A percentile compares a stretch with the other conserved stretches of the same genome.
These are phyloP conservation scores for Solioccasus polychromus DNA, from an alignment of 768 basidiomycete genomes.

Conservation along the genomic window DNA sequence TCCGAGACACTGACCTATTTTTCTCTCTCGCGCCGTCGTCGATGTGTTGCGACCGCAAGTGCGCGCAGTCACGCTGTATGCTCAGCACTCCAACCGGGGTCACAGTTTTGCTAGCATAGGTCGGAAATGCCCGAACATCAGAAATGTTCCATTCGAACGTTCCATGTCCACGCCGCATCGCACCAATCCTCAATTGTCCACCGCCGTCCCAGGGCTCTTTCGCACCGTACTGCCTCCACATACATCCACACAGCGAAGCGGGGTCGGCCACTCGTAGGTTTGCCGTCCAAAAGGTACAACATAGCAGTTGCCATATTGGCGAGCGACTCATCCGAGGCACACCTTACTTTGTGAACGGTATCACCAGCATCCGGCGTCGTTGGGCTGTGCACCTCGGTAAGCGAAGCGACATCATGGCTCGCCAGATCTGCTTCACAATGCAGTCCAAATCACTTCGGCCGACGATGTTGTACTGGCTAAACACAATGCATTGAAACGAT, in stretches of 20 bases:
- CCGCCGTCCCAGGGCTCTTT: background rate
- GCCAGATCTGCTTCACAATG: no score
- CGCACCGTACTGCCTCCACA: conserved; percentile 11
- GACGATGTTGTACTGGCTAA: no score
- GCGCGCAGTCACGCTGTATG: background rate
- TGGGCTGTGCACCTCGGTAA: no score
- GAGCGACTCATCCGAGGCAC: no score
- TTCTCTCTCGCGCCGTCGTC: background rate
- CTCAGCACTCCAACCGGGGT: background rate
- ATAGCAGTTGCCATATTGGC: conserved; percentile 1
- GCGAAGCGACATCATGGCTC: no score
- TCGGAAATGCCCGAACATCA: conserved; percentile 17
- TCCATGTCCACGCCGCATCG: conserved; percentile 19
- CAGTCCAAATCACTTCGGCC: no score
- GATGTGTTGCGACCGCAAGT: background rate
- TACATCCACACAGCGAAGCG: no score
- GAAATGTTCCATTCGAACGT: conserved; percentile 25
- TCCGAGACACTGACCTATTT: background rate
- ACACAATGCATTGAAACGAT: no score
- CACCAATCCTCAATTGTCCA: background rate
- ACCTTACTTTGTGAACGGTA: no score
- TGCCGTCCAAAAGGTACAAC: no score
- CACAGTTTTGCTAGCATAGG: background rate
- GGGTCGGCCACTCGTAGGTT: no score
- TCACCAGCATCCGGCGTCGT: background rate